Conservation (phyloP, 805 yeast species). For the Priceomyces melissophilus region DNA sequence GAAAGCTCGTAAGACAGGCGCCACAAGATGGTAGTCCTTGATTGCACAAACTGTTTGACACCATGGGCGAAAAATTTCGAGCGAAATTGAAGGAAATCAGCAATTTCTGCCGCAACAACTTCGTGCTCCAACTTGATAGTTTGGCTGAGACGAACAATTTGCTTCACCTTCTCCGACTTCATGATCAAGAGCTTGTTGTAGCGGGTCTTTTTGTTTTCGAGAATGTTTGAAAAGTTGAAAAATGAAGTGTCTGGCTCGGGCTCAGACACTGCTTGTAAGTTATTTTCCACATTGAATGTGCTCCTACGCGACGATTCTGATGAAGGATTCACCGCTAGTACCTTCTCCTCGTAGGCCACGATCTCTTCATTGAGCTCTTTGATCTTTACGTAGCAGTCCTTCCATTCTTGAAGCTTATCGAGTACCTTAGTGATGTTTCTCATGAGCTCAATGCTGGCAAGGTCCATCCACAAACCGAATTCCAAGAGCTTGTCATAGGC, state of each 20-base stretch:
- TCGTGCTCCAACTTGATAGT: constrained; percentile 59
- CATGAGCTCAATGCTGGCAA: constrained; percentile 20
- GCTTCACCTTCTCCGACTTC: constrained; percentile 39
- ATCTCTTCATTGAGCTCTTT: constrained; percentile 26
- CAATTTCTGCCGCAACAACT: constrained; percentile 57
- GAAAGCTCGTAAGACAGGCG: constrained; percentile 5
- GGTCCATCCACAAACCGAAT: constrained; percentile 22
- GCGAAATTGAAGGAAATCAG: constrained; percentile 53
- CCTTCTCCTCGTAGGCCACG: constrained; percentile 22
- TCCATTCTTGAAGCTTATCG: constrained; percentile 29
- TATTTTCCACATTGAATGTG: constrained; percentile 13
- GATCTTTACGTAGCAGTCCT: constrained; percentile 23
- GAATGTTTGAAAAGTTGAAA: constrained; percentile 35
- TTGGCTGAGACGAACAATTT: constrained; percentile 40
- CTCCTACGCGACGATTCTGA: constrained; percentile 14
- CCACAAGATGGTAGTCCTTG: constrained; percentile 2
- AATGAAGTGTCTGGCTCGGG: constrained; percentile 13
- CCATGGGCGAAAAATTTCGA: constrained; percentile 36
- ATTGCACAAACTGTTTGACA: constrained; percentile 26
- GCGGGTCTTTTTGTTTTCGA: constrained; percentile 51
- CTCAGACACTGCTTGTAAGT: constrained; percentile 2
- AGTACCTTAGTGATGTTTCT: constrained; percentile 19
- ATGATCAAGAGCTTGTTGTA: constrained; percentile 42
- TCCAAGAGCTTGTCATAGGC: constrained; percentile 12
- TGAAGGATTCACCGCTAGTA: constrained; percentile 7